phyloP scores from a whole-genome alignment of 2,329 filamentous ascomycete species.

The Claviceps humidiphila region DNA sequence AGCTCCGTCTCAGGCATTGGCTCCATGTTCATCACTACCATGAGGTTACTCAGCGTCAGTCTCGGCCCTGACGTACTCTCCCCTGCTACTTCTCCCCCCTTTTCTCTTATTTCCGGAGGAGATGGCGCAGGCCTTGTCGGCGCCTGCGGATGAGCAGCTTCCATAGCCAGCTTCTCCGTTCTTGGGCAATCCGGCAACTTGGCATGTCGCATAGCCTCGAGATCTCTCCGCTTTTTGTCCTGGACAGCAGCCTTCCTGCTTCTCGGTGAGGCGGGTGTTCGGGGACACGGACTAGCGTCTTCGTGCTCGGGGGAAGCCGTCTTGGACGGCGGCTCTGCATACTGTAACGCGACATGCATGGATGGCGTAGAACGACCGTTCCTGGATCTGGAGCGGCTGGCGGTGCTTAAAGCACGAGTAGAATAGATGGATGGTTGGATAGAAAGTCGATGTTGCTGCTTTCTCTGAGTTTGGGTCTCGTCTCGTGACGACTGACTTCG shows the following conservation, averaged over 20 bases:
- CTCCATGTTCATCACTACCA: conserved; percentile 26
- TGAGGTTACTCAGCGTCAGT: conserved; percentile 21
- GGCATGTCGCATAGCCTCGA: conserved; percentile 19
- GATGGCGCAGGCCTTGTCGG: neutral
- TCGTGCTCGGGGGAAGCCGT: conserved; percentile 3
- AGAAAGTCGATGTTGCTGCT: conserved; percentile 1
- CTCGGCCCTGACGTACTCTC: conserved; percentile 1
- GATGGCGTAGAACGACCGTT: conserved; percentile 7
- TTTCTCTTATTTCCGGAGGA: neutral
- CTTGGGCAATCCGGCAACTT: conserved; percentile 11
- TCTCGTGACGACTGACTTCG: neutral
- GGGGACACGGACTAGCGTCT: conserved; percentile 7
- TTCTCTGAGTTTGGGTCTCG: neutral
- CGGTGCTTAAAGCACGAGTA: conserved; percentile 14
- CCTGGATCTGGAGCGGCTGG: conserved; percentile 3
- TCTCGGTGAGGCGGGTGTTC: conserved; percentile 12
- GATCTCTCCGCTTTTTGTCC: conserved; percentile 26
- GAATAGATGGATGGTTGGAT: conserved; percentile 12
- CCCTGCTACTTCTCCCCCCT: neutral
- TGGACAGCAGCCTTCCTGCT: conserved; percentile 25
- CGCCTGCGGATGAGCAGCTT: neutral
- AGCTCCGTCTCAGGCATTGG: conserved; percentile 14
- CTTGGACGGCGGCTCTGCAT: conserved; percentile 1
- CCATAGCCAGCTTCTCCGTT: neutral
- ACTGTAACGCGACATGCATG: conserved; percentile 12